Evolutionary conservation across 192 early-diverging fungal species (phyloP).

Genomic region (Coemansia sp.): DNA sequence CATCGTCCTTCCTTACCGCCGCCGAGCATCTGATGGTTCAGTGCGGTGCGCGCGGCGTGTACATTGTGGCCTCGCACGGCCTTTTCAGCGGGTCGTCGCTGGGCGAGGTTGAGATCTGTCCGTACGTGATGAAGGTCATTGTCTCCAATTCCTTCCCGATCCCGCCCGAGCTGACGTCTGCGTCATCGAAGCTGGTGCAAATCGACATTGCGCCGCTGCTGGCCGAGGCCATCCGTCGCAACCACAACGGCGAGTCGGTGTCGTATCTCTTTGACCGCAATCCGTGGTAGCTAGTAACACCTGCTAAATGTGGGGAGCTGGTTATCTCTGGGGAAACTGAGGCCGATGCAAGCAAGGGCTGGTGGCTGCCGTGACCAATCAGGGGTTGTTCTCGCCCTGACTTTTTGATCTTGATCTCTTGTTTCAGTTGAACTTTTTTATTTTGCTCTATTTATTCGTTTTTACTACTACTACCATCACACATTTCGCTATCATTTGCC

Average conservation of each 20-base stretch:
- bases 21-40: conserved; percentile 87
- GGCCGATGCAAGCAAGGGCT: no score
- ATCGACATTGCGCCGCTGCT: conserved; percentile 91
- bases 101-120: conserved; percentile 78
- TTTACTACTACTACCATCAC: no score
- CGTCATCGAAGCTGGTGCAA: conserved; percentile 74
- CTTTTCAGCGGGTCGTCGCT: conserved; percentile 88
- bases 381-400: no score
- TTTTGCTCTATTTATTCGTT: no score
- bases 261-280: conserved; percentile 80
- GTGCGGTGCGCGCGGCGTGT: conserved; percentile 77
- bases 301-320: no score
- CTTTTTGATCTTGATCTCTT: no score
- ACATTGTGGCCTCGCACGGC: conserved; percentile 93
- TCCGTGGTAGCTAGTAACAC: conserved; percentile 13
- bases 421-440: no score
- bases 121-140: conserved; percentile 74
- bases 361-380: no score
- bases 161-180: conserved; percentile 65
- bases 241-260: conserved; percentile 93
- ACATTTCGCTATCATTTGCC: no score
- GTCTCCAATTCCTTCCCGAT: conserved; percentile 92
- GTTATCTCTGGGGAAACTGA: no score
- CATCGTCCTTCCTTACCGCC: conserved; percentile 88
- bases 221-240: conserved; percentile 90